Evolutionary conservation across 306 rosid species (phyloP).

Genomic region (Casuarina equisetifolia): DNA sequence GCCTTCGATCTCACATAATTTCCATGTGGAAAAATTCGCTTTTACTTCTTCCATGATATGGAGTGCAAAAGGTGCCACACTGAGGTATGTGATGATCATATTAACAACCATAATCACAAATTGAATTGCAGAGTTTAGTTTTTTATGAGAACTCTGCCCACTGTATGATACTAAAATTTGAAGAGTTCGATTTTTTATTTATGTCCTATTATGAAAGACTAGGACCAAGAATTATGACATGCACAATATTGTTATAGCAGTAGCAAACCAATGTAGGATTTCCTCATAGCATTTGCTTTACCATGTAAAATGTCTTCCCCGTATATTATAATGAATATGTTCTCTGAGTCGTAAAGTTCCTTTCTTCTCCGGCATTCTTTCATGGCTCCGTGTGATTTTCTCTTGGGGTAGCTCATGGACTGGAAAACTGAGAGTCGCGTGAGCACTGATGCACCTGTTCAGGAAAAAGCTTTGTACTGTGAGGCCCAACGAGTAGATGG

Average conservation of each 20-base stretch:
- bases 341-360: neutral
- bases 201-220: slow-evolving; percentile 10
- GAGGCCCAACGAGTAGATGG: neutral
- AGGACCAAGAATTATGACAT: slow-evolving; percentile 15
- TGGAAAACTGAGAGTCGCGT: neutral
- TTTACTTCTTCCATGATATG: slow-evolving; percentile 31
- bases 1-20: slow-evolving; percentile 67
- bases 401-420: neutral
- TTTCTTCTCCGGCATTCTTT: neutral
- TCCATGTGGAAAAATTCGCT: slow-evolving; percentile 25
- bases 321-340: neutral
- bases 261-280: slow-evolving; percentile 2
- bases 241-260: slow-evolving; percentile 16
- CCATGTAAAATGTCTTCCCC: neutral
- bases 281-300: slow-evolving; percentile 9
- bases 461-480: neutral
- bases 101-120: slow-evolving; percentile 10
- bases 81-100: slow-evolving; percentile 42
- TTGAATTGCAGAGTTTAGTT: neutral
- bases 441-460: neutral
- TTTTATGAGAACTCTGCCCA: neutral
- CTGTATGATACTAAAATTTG: slow-evolving; percentile 6
- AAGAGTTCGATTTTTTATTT: slow-evolving; percentile 22
- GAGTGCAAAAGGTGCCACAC: slow-evolving; percentile 25
- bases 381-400: neutral